These are phyloP conservation scores for Endoconidiophora polonica DNA, from an alignment of 2,329 filamentous ascomycete species.

Conservation along the genomic window DNA sequence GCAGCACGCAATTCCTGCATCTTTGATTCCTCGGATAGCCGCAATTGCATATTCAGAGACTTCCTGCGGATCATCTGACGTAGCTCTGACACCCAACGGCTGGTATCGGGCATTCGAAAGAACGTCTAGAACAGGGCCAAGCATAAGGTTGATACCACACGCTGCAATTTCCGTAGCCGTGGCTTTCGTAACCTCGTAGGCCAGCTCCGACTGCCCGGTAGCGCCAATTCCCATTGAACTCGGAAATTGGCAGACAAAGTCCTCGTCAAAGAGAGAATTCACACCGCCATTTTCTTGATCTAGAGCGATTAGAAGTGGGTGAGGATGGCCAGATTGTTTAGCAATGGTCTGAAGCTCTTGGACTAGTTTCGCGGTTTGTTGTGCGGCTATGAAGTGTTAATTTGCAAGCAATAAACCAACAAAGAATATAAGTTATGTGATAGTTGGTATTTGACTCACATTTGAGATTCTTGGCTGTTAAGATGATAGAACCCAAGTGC, in stretches of 20 bases:
- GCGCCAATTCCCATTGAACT: slow-evolving; percentile 96
- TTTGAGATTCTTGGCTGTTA: slow-evolving; percentile 74
- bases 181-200: slow-evolving; percentile 80
- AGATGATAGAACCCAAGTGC: slow-evolving; percentile 72
- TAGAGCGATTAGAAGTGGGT: slow-evolving; percentile 75
- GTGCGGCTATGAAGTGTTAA: slow-evolving; percentile 50
- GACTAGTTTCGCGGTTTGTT: slow-evolving; percentile 74
- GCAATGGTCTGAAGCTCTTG: slow-evolving; percentile 88
- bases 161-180: slow-evolving; percentile 85
- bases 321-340: slow-evolving; percentile 73
- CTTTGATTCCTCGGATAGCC: slow-evolving; percentile 81
- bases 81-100: slow-evolving; percentile 74
- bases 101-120: slow-evolving; percentile 86
- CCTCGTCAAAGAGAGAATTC: slow-evolving; percentile 90
- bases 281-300: slow-evolving; percentile 98
- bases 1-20: slow-evolving; percentile 74
- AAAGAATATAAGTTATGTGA: neutral
- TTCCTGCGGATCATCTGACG: slow-evolving; percentile 85
- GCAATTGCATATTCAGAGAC: slow-evolving; percentile 85
- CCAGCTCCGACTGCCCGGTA: slow-evolving; percentile 66
- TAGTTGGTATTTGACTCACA: slow-evolving; percentile 32
- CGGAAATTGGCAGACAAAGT: slow-evolving; percentile 90
- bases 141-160: slow-evolving; percentile 88
- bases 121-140: slow-evolving; percentile 86
- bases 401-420: neutral